Conservation (phyloP, 1,284 basidiomycete genomes). For the Cutaneotrichosporon cavernicola region DNA sequence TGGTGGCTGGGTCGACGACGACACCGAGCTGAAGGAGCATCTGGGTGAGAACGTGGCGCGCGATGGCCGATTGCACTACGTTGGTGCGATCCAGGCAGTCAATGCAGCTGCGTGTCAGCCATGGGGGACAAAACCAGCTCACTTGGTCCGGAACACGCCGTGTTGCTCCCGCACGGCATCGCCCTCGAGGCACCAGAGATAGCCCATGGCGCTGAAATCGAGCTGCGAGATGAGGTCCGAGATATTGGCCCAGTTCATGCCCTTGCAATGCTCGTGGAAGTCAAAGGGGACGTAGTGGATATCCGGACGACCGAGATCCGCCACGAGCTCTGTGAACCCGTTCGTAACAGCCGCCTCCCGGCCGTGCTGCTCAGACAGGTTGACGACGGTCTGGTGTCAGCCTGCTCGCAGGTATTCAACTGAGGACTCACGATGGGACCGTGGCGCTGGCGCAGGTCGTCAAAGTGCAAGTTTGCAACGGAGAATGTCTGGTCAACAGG, state of each 20-base stretch:
- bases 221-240: conserved; percentile 70
- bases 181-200: conserved; percentile 77
- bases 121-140: conserved; percentile 11
- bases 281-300: conserved; percentile 72
- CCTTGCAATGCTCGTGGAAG: conserved; percentile 75
- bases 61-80: conserved; percentile 86
- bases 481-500: conserved; percentile 71
- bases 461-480: conserved; percentile 72
- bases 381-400: conserved; percentile 68
- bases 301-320: conserved; percentile 61
- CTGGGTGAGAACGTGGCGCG: conserved; percentile 72
- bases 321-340: conserved; percentile 71
- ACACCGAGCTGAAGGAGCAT: conserved; percentile 75
- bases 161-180: conserved; percentile 73
- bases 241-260: conserved; percentile 75
- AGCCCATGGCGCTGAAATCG: conserved; percentile 79
- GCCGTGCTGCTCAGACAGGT: conserved; percentile 85
- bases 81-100: conserved; percentile 89
- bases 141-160: conserved; percentile 69
- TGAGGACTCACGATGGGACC: conserved; percentile 66
- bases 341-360: conserved; percentile 79
- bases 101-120: conserved; percentile 72
- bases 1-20: conserved; percentile 32
- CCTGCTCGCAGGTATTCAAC: neutral
- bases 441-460: conserved; percentile 66